Base-by-base conservation (phyloP, 345 rosid genomes). In the Passiflora organensis region DNA sequence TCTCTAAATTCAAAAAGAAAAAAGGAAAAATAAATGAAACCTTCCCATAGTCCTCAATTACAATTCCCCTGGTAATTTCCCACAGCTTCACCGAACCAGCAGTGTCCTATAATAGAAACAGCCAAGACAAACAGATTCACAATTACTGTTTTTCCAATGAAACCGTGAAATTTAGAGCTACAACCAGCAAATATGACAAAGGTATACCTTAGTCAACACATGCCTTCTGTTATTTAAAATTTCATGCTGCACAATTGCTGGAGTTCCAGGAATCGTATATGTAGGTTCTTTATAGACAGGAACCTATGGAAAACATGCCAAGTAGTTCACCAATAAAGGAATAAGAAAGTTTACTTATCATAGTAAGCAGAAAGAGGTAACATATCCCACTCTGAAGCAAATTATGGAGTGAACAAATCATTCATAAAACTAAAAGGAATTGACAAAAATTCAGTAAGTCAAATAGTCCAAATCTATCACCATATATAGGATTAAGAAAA, bases 181-280 rank as follows among this genome's bases (percentile, higher is more conserved):
- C 48, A 55, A 61, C n/a, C n/a, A n/a, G n/a, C 13, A 34, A 23
- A 53, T 13, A 65, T 53, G 58, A 36, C 14, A 28, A 58, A 46
- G 51, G 12, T 39, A 48, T 21, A 89, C 99, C 99, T 89, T 89
- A 4, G 99, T 89, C 78, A 94, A 77, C 52, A 94, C 85, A 76
- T 94, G 97, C 75, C 95, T 85, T 84, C 87, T 79, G 56, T 94
- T 83, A 68, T 89, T 94, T 76, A 89, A 76, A 72, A 94, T 82
- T 76, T 85, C 97, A 85, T 94, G 96, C 70, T 94, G 89, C 63
- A 83, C 93, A 42, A 94, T 82, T 44, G 90, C 95, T 22, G 96
- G 90, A 65, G 76, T 85, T 70, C 99, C 99, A 62, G 88, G 75
- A 71, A 89, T 73, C 58, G 71, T 71, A 52, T 83, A 69, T 36